Evolutionary conservation across 2,329 filamentous ascomycete genomes (phyloP).

Genomic region (Plectosphaerella plurivora): DNA sequence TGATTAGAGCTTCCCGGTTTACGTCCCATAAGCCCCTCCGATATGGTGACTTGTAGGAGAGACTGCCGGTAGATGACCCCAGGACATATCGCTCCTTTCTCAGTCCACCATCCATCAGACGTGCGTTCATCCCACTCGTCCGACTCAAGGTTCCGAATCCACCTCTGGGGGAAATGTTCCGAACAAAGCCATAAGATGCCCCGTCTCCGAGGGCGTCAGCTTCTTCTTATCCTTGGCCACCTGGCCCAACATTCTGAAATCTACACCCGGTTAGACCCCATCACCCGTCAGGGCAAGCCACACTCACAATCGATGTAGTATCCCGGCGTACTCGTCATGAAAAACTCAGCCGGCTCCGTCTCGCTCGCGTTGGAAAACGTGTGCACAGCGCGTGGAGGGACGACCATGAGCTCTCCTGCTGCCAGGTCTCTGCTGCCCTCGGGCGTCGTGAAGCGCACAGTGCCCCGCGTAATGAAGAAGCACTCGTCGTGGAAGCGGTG

Average conservation of each 20-base stretch:
- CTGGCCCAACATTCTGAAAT: constrained; percentile 29
- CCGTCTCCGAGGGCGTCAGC: constrained; percentile 16
- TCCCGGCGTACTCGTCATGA: constrained; percentile 31
- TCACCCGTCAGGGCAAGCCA: constrained; percentile 1
- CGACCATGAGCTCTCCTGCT: constrained; percentile 27
- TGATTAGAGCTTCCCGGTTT: too few relatives aligned
- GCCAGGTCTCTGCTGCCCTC: constrained; percentile 22
- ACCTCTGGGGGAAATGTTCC: constrained; percentile 28
- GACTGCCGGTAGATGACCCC: too few relatives aligned
- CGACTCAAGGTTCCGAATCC: constrained; percentile 23
- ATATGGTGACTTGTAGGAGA: too few relatives aligned
- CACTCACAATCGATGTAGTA: constrained; percentile 31
- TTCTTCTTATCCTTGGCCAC: constrained; percentile 18
- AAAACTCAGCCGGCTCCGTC: constrained; percentile 26
- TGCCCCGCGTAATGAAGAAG: constrained; percentile 26
- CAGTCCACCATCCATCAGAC: too few relatives aligned
- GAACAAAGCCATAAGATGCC: constrained; percentile 30
- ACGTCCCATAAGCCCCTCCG: too few relatives aligned
- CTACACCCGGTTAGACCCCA: constrained; percentile 12
- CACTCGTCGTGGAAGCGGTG: constrained; percentile 31
- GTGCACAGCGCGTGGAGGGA: constrained; percentile 28
- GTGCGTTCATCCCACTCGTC: too few relatives aligned
- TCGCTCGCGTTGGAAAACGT: constrained; percentile 27
- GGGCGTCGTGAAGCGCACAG: constrained; percentile 24
- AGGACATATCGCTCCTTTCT: too few relatives aligned